These are phyloP conservation scores for Acacia acuminata DNA, from an alignment of 306 rosid species.

Conservation along the genomic window DNA sequence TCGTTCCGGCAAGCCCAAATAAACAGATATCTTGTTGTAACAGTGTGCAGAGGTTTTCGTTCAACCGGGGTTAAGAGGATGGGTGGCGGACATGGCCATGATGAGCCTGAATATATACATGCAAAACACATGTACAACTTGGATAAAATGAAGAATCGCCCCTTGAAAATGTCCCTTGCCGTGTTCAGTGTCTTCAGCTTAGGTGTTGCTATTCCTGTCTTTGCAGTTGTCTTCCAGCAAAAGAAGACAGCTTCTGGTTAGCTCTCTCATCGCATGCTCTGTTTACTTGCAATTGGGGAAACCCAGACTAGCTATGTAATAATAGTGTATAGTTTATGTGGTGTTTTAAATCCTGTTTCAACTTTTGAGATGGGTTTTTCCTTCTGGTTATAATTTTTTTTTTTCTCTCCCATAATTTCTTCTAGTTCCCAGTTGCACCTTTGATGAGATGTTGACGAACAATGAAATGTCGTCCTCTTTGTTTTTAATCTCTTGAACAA, in stretches of 20 bases:
- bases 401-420: background rate
- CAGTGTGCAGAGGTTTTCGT: slow-evolving; percentile 51
- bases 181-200: slow-evolving; percentile 56
- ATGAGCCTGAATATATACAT: slow-evolving; percentile 48
- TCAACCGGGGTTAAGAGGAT: slow-evolving; percentile 55
- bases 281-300: slow-evolving; percentile 30
- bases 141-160: slow-evolving; percentile 49
- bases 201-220: slow-evolving; percentile 51
- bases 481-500: background rate
- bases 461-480: background rate
- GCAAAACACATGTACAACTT: slow-evolving; percentile 60
- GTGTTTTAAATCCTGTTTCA: slow-evolving; percentile 31
- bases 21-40: slow-evolving; percentile 14
- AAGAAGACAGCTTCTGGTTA: slow-evolving; percentile 56
- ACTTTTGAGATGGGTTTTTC: slow-evolving; percentile 36
- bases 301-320: slow-evolving; percentile 29
- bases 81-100: slow-evolving; percentile 44
- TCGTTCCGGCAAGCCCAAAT: background rate
- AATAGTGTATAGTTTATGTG: slow-evolving; percentile 15
- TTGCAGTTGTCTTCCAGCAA: slow-evolving; percentile 58
- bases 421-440: background rate
- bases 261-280: background rate
- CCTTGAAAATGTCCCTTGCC: slow-evolving; percentile 54
- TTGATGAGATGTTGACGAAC: background rate
- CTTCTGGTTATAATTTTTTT: slow-evolving; percentile 37